Evolutionary conservation across 768 basidiomycete species (phyloP), one percentile per base, ranked within the genome.

Genomic region (Asterophora parasitica): DNA sequence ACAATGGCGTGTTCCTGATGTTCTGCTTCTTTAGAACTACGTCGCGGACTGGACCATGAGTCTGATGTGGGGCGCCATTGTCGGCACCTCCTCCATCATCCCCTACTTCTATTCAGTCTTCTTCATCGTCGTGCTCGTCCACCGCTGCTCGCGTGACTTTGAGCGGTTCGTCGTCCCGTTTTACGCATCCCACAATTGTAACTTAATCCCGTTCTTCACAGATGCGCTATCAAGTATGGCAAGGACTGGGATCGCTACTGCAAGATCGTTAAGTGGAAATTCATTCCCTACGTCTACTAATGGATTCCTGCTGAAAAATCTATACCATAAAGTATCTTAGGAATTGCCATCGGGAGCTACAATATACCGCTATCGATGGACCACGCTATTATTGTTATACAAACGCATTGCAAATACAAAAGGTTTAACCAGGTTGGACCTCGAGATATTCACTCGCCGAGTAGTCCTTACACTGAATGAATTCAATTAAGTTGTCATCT

Each of bases 21-120:
- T 23, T 23, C 23, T 23, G 30, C 36, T 13, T 52, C 42, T 55
- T 10, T 32, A 88, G 83, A 96, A 98, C 68, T 98, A 98, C 62
- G 85, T 92, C 23, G 93, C 92, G 52, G 93, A 96, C 66, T 92
- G 89, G 88, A 69, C 72, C 19, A 89, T 89, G 82, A 80, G 84
- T 58, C 75, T 92, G 54, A 84, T 79, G 39, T 92, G 91, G 91
- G 91, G 90, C 46, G 82, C 82, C 39, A 69, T 85, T 62, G 79
- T 89, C 41, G 88, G 90, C 19, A 70, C 78, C 4, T 76, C 83
- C 12, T 83, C 84, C 26, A 77, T 85, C 41, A 95, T 98, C 61
- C 93, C 93, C 0, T 94, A 94, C 71, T 99, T 91, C 70, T 98
- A 98, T 69, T 92, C 92, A 10, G 75, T 92, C 42, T 99, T 98